A percentile compares a stretch with the other conserved stretches of the same genome.
These are phyloP conservation scores for Cochliopodium minus DNA, from an alignment of 208 protist species.

Conservation along the genomic window DNA sequence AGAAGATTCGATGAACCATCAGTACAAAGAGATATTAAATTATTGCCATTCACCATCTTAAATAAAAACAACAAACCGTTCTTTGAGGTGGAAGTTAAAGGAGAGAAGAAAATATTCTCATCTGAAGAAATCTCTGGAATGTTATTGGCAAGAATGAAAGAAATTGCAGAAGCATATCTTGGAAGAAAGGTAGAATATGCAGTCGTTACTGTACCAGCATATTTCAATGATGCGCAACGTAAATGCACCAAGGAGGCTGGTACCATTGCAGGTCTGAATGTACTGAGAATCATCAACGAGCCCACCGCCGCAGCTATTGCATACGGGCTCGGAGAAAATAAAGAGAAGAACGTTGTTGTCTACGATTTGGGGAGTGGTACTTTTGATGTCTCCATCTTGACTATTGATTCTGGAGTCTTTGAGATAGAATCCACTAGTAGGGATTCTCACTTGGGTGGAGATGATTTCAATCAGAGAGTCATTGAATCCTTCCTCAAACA, in stretches of 20 bases:
- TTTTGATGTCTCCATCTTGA: conserved; percentile 94
- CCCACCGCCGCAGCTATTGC: conserved; percentile 87
- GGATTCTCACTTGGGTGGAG: conserved; percentile 97
- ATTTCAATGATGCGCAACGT: conserved; percentile 95
- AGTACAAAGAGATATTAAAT: conserved; percentile 62
- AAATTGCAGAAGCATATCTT: conserved; percentile 71
- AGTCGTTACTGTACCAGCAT: conserved; percentile 94
- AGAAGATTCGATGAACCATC: conserved; percentile 32
- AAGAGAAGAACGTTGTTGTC: conserved; percentile 76
- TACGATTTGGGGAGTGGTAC: conserved; percentile 97
- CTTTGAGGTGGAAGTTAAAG: conserved; percentile 40
- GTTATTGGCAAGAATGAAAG: conserved; percentile 87
- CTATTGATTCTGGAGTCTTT: conserved; percentile 86
- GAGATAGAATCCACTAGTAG: conserved; percentile 95
- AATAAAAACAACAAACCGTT: conserved; percentile 37
- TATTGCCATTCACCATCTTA: conserved; percentile 56
- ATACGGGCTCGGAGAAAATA: conserved; percentile 80
- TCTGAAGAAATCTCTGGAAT: conserved; percentile 88
- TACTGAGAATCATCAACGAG: conserved; percentile 94
- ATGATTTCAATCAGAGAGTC: conserved; percentile 92
- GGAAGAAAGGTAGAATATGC: conserved; percentile 70
- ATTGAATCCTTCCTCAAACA: conserved; percentile 85
- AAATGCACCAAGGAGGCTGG: conserved; percentile 89
- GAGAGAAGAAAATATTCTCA: conserved; percentile 41
- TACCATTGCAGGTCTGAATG: conserved; percentile 84